Base-by-base conservation (phyloP, 2,329 filamentous ascomycete genomes). In the Exophiala sp. region DNA sequence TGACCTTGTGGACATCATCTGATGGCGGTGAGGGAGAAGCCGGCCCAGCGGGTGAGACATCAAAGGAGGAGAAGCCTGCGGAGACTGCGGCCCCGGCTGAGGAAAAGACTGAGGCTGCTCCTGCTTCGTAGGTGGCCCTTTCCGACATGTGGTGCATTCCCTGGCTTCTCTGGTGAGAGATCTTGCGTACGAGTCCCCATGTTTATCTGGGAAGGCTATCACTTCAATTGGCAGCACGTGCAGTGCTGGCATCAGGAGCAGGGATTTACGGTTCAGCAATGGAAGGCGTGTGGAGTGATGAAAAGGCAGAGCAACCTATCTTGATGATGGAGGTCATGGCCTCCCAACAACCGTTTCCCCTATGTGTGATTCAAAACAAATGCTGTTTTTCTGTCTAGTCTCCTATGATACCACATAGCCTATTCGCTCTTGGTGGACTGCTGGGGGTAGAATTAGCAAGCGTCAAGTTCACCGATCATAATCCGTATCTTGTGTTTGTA, bases 1-100 rank as follows among this genome's bases (percentile, higher is more conserved):
- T 97, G 62, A 96, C 91, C 64, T 87, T 96, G 75, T 96, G 91
- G 91, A 96, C 91, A 66, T 96, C 91, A 65, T 95, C 91, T 57
- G 91, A 96, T 72, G 89, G 83, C 67, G 85, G 80, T 68, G 92
- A 96, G 75, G 80, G 82, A 58, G 89, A 92, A 75, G 78, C 72
- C 62, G 69, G 70, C 41, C 65, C 78, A 54, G 79, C 78, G 52
- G 65, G 77, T 54, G 78, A 81, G 62, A 75, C 81, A 66, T 75
- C 82, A 45, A 85, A 86, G 79, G 85, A 89, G 69, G 74, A 79
- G 54, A 79, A 80, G 72, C 65, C 78, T 61, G 75, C 78, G 55
- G 76, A 74, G 60, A 64, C 73, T 57, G 76, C 81, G 47, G 68
- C 69, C 49, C 62, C 71, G 29, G 63, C 66, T 65, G 57, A 69